Evolutionary conservation across 2,329 filamentous ascomycete genomes (phyloP), one percentile per base, ranked within the genome.

Genomic region (Aspergillus tanneri): DNA sequence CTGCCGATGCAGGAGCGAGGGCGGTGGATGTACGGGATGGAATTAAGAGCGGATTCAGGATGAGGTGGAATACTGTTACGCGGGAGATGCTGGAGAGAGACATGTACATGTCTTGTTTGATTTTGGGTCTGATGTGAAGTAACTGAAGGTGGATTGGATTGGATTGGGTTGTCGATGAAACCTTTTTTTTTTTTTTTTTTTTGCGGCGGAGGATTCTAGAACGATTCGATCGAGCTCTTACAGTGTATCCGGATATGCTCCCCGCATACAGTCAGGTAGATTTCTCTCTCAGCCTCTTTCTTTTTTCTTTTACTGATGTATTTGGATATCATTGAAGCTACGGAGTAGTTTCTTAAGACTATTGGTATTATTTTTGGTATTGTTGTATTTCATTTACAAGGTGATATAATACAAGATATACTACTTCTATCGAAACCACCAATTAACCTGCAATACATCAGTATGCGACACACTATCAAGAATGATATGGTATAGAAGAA

Each of bases 381-480:
- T n/a, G n/a, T n/a, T n/a, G n/a, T n/a, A n/a, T n/a, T n/a, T n/a
- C n/a, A n/a, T n/a, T n/a, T n/a, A n/a, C n/a, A n/a, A n/a, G n/a
- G n/a, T n/a, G n/a, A n/a, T n/a, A n/a, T n/a, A n/a, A n/a, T n/a
- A n/a, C n/a, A n/a, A n/a, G n/a, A n/a, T n/a, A 43, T 41, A 11
- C 7, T 28, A 25, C 24, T 14, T 37, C 28, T 47, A 88, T 52
- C 86, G 78, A 54, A 89, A 90, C 87, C 87, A 91, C 87, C 87
- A 91, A 62, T 93, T 92, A 47, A 81, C 82, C 76, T 78, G 21
- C 62, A 44, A 57, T 36, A 51, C 6, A 48, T 47, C 10, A 41
- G 30, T 11, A 37, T 7, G 6, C n/a, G n/a, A 18, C 23, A 14
- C 7, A 36, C 9, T 8, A 8, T 16, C 23, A n/a, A 28, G n/a